Conservation (phyloP, 345 rosid species). For the Rubroshorea leprosula region DNA sequence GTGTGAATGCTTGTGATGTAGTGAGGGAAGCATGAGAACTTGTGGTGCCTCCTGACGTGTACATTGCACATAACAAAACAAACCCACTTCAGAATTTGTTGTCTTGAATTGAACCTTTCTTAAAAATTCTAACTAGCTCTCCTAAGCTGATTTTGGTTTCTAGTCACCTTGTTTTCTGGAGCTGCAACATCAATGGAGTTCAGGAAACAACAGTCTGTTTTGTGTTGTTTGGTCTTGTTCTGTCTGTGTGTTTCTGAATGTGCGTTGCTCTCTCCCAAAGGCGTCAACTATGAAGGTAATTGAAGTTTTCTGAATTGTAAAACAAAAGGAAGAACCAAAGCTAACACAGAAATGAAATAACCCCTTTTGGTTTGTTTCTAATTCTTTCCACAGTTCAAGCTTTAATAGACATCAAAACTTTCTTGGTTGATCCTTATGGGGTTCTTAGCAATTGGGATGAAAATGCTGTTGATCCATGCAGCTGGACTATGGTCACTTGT, state of each 20-base stretch:
- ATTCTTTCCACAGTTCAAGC: slow-evolving; percentile 52
- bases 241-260: slow-evolving; percentile 36
- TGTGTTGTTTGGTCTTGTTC: slow-evolving; percentile 26
- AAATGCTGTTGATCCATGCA: slow-evolving; percentile 81
- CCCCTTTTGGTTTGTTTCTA: not conserved
- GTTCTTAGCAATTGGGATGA: slow-evolving; percentile 72
- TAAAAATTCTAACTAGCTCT: slow-evolving; percentile 15
- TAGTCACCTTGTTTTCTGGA: slow-evolving; percentile 4
- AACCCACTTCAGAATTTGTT: slow-evolving; percentile 17
- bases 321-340: not conserved
- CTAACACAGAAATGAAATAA: slow-evolving; percentile 6
- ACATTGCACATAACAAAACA: slow-evolving; percentile 13
- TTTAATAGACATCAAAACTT: slow-evolving; percentile 47
- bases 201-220: slow-evolving; percentile 24
- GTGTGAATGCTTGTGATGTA: too few relatives aligned
- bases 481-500: slow-evolving; percentile 73
- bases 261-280: slow-evolving; percentile 71
- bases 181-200: slow-evolving; percentile 27
- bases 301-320: slow-evolving; percentile 1
- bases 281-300: slow-evolving; percentile 87
- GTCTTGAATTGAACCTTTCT: slow-evolving; percentile 15
- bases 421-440: slow-evolving; percentile 56
- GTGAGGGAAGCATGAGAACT: slow-evolving; percentile 17
- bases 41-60: slow-evolving; percentile 20
- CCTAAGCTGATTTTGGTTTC: slow-evolving; percentile 17